A percentile compares a stretch with the other conserved stretches of the same genome.
phyloP scores from a whole-genome alignment of 495 filamentous ascomycete species.

The Trichoderma erinaceum region DNA sequence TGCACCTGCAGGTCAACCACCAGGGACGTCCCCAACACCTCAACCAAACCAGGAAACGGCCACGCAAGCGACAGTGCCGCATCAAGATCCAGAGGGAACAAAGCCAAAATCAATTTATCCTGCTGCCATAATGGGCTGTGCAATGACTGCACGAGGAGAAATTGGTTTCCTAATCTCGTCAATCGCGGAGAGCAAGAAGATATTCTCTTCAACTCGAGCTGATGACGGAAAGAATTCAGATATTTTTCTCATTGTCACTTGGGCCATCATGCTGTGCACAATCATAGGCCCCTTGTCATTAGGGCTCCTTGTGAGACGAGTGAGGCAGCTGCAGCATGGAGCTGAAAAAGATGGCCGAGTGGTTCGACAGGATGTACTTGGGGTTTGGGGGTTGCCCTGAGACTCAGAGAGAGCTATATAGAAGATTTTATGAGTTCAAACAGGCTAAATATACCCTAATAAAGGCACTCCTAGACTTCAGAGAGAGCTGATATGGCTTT shows the following conservation, averaged over 20 bases:
- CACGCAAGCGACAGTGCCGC: neutral
- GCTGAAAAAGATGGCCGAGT: neutral
- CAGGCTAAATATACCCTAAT: neutral
- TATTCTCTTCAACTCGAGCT: slow-evolving; percentile 34
- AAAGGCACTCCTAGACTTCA: too few relatives aligned
- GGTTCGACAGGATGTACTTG: neutral
- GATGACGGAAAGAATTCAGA: slow-evolving; percentile 21
- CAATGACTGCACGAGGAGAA: slow-evolving; percentile 74
- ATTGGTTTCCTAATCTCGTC: slow-evolving; percentile 74
- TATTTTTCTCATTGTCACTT: slow-evolving; percentile 60
- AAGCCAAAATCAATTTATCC: slow-evolving; percentile 55
- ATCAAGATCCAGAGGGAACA: slow-evolving; percentile 17
- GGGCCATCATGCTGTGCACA: slow-evolving; percentile 73
- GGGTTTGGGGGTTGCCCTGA: neutral
- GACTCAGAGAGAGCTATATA: neutral
- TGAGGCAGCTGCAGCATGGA: slow-evolving; percentile 25
- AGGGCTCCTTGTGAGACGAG: slow-evolving; percentile 49
- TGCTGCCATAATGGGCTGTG: slow-evolving; percentile 48
- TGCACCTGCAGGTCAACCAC: neutral
- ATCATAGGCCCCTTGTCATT: slow-evolving; percentile 64
- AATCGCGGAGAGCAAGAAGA: slow-evolving; percentile 52
- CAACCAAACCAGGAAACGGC: neutral
- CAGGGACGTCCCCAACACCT: neutral
- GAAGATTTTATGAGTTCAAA: neutral
- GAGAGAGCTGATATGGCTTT: too few relatives aligned